Base-by-base conservation (phyloP, 257 asterid genomes). In the Galeopsis tetrahit region DNA sequence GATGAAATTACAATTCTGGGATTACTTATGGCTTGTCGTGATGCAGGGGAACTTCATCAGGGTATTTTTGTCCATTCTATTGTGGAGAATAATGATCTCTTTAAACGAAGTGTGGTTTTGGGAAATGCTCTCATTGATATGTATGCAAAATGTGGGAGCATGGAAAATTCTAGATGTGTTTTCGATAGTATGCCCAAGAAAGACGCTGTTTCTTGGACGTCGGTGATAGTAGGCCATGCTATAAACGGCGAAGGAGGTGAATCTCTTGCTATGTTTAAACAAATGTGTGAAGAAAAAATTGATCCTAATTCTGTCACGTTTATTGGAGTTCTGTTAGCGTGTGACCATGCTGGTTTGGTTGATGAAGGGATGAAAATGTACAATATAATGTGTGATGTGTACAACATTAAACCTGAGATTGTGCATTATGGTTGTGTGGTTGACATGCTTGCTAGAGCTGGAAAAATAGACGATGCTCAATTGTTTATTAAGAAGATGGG, bases 101-200 rank as follows among this genome's bases (percentile, higher is more conserved):
- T 74, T 6, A 77, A 52, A 69, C 51, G 48, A 46, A 80, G 80
- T 63, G 8, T 78, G 35, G 69, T 82, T 67, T 59, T 82, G 72
- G 75, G 76, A 57, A 85, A 85, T 76, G 87, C 85, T 31, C 84
- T 85, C 33, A 73, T 80, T 21, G 89, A 85, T 56, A 80, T 78
- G 85, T 82, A 85, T 59, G 81, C 84, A 13, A 85, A 85, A 74
- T 80, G 84, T 10, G 89, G 87, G 76, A 72, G 81, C 81, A 75
- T 56, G 63, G 14, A 15, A 4, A 76, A 60, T 58, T 85, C 89
- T 52, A 72, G 79, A 63, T 52, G 14, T 14, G 81, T 85, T 32
- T 85, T 85, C 3, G 69, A 73, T 39, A 59, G 48, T 46, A 78
- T 82, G 83, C 59, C 74, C 9, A 7, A 65, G 63, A 85, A 71